Evolutionary conservation across 2,329 filamentous ascomycete species (phyloP).

Genomic region (Fusarium xylarioides): DNA sequence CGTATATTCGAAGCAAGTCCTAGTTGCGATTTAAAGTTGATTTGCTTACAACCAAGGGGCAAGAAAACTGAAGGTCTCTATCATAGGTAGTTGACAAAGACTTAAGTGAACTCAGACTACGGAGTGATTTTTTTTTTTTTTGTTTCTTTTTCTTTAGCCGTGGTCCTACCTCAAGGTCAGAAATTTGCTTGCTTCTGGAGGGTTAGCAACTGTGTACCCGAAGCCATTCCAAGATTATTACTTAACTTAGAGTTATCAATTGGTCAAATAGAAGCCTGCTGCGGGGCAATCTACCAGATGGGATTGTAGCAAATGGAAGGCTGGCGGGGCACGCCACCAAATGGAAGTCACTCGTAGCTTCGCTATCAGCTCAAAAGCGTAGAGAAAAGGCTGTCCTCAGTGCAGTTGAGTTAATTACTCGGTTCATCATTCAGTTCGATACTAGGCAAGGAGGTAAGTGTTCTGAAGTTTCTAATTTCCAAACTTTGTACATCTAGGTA

Average conservation of each 20-base stretch:
- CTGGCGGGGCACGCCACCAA: constrained; percentile 20
- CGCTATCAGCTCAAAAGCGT: constrained; percentile 9
- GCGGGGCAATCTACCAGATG: constrained; percentile 7
- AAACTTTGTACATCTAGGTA: not conserved
- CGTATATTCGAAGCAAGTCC: not conserved
- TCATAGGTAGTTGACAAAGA: not conserved
- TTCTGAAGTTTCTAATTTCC: not conserved
- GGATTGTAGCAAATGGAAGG: not conserved
- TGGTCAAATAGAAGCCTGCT: not conserved
- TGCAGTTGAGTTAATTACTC: not conserved
- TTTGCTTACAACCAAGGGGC: not conserved
- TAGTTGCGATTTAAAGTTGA: not conserved
- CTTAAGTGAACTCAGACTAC: not conserved
- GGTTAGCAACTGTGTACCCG: not conserved
- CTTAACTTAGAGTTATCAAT: not conserved
- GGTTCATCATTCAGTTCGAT: not conserved
- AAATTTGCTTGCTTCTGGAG: not conserved
- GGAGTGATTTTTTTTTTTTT: not conserved
- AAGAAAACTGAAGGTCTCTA: not conserved
- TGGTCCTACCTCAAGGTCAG: not conserved
- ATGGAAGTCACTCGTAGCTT: constrained; percentile 23
- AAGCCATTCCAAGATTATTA: not conserved
- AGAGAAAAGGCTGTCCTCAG: not conserved
- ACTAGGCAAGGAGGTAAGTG: not conserved
- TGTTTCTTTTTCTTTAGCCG: not conserved